Conservation (phyloP, 441 rosid species). For the Theobroma grandiflorum region DNA sequence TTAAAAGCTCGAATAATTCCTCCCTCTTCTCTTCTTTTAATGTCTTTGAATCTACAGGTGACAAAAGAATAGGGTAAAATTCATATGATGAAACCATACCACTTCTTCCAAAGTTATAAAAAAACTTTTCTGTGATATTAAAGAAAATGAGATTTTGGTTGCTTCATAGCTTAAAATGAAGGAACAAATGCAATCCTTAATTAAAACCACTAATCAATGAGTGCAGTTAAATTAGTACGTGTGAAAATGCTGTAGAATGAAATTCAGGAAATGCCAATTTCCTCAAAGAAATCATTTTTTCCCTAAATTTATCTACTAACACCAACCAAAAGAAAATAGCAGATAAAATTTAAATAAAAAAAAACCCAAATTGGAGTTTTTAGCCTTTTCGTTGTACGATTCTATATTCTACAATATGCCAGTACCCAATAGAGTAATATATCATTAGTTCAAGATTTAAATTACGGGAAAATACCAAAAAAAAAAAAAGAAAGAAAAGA, state of each 20-base stretch:
- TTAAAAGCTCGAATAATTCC: slow-evolving; percentile 73
- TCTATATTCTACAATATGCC: neutral
- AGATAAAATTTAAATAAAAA: neutral
- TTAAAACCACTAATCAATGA: neutral
- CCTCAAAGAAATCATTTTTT: neutral
- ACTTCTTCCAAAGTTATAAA: neutral
- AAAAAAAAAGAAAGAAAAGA: neutral
- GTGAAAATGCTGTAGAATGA: neutral
- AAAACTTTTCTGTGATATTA: neutral
- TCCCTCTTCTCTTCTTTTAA: slow-evolving; percentile 92
- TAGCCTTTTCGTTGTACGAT: neutral
- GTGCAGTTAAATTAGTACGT: neutral
- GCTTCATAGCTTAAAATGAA: slow-evolving; percentile 4
- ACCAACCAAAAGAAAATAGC: neutral
- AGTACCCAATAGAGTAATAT: neutral
- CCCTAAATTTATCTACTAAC: slow-evolving; percentile 1
- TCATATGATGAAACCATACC: neutral
- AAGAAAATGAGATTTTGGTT: neutral
- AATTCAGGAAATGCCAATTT: neutral
- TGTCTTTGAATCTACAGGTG: slow-evolving; percentile 79
- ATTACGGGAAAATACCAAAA: neutral
- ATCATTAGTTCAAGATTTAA: neutral
- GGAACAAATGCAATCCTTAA: neutral
- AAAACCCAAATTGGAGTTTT: neutral
- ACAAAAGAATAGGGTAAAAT: slow-evolving; percentile 15